Base-by-base conservation (phyloP, 176 grass and related monocot genomes). In the Carex pumila region DNA sequence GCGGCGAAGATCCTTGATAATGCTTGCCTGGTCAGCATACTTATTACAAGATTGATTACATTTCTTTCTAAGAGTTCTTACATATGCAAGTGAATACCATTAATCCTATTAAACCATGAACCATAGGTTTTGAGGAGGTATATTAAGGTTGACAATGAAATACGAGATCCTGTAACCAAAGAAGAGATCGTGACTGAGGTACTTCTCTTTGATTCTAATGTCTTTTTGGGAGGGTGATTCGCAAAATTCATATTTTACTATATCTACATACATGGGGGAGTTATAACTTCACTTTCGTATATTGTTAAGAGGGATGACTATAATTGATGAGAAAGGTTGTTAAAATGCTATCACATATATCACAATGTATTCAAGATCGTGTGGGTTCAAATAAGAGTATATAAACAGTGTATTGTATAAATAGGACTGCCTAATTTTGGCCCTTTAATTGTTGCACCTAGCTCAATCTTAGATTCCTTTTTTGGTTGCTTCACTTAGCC, bases 121-220 rank as follows among this genome's bases (percentile, higher is more conserved):
- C 34, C 83, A 61, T 59, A 98, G 92, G 92, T 94, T 61, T 81
- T 98, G 85, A 90, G 86, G 64, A 89, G 91, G 70, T 95, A 84
- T 81, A 93, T 98, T 55, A 84, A 86, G 3, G 85, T 84, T 30
- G 92, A 89, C 19, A 91, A 90, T 50, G 95, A 95, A 85, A 65
- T 95, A 79, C 79, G 84, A 12, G 17, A 78, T 53, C 92, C 92
- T 49, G 91, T 95, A 25, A 90, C 88, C 18, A 95, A 98, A 85
- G 95, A 95, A 41, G 92, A 98, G 85, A 88, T 98, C 83, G 83
- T 98, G 82, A 86, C 76, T 0, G 95, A 95, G 95, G 95, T 98
- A 83, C 56, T 19, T 41, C 37, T 74, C 12, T 18, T 66, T 69
- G 52, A 12, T 52, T 37, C 58, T 65, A 5, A 12, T 29, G 8